Base-by-base conservation (phyloP, 2,329 filamentous ascomycete genomes). In the Microsporum ferrugineum region DNA sequence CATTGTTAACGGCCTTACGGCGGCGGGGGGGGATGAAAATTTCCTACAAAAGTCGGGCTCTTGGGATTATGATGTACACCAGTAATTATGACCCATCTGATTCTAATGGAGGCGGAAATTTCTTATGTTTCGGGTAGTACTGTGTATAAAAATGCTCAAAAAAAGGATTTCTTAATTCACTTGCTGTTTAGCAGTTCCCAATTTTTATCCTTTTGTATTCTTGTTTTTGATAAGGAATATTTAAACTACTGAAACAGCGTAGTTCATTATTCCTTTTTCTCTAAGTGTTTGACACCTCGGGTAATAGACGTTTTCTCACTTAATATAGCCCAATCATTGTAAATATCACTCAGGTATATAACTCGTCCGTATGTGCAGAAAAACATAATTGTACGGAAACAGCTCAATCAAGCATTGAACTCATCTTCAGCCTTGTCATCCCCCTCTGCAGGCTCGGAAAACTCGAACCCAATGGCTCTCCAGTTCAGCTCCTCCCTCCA, bases 401-500 rank as follows among this genome's bases (percentile, higher is more conserved):
- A 27, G 36, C 12, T 60, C 57, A 63, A 39, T 60, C 57, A 63
- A 39, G 53, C 58, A 57, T 63, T 58, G 14, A 62, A 63, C 34
- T 59, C 58, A 29, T 57, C 56, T 12, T 49, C 57, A 39, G 38
- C 60, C 29, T 27, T 33, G 5, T 23, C 39, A 12, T n/a, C 34
- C 23, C 55, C 7, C 3, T 27, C 55, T 31, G 3, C 55, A 23
- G 39, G 14, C 14, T 57, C 69, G 8, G 74, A 66, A 69, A 78
- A 79, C 61, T 78, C 73, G 67, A 79, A 80, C 0, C 75, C 77
- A 55, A 79, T 68, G 8, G 75, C 73, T 39, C 77, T 72, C 78
- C 78, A 80, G 63, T 80, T 80, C 62, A 80, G 66, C 67, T 80
- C 79, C 61, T 81, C 81, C 58, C 83, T 78, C 84, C 84, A 86